Evolutionary conservation across 164 flowering plant genomes (phyloP).

Genomic region (Berberis vulgaris): DNA sequence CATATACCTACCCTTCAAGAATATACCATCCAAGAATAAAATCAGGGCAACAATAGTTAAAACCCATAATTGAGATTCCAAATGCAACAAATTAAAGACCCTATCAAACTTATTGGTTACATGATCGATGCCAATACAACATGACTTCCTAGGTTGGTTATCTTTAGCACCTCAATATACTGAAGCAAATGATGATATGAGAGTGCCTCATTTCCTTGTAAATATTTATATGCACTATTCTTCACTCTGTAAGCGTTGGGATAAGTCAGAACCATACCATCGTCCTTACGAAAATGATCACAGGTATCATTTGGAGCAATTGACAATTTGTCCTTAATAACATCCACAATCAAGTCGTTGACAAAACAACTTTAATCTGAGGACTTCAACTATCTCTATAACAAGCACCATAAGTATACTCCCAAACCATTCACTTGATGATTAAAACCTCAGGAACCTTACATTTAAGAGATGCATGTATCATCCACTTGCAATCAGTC

Average conservation of each 20-base stretch:
- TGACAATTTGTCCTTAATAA: too few relatives aligned
- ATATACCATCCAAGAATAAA: background rate
- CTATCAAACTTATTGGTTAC: background rate
- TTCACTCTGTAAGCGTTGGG: background rate
- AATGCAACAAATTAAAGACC: background rate
- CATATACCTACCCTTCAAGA: background rate
- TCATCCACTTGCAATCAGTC: background rate
- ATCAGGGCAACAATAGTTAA: background rate
- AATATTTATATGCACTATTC: background rate
- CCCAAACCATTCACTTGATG: background rate
- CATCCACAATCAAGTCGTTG: background rate
- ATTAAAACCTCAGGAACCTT: background rate
- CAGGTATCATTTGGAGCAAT: background rate
- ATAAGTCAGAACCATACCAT: background rate
- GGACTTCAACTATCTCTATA: background rate
- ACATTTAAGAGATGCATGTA: background rate
- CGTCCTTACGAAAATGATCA: background rate
- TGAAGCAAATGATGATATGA: background rate
- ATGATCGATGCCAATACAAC: background rate
- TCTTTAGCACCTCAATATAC: background rate
- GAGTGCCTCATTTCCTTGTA: background rate
- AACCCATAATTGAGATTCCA: background rate
- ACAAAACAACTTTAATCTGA: background rate
- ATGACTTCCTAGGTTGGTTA: background rate
- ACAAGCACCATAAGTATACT: background rate